phyloP scores from a whole-genome alignment of 2,329 filamentous ascomycete species.

The Fusarium virguliforme region DNA sequence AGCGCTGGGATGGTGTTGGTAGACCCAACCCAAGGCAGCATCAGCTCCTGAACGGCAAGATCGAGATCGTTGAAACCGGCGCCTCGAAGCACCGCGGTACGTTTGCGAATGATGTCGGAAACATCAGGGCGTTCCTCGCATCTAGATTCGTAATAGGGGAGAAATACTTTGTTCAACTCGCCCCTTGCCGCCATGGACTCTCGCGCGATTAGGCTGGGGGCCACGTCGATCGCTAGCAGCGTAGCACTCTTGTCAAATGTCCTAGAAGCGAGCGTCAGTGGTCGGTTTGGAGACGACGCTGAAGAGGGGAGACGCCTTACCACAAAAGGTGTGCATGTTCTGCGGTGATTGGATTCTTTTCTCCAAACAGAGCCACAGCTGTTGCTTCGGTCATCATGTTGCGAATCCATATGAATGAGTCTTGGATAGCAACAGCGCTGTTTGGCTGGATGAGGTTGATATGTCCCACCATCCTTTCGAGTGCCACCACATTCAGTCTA shows the following conservation, averaged over 20 bases:
- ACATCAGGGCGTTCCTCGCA: constrained; percentile 48
- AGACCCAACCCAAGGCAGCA: constrained; percentile 53
- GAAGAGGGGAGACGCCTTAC: constrained; percentile 37
- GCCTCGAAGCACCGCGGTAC: constrained; percentile 50
- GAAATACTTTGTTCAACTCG: constrained; percentile 51
- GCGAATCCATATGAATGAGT: constrained; percentile 59
- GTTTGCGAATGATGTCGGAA: constrained; percentile 51
- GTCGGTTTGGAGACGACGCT: background rate
- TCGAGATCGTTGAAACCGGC: constrained; percentile 51
- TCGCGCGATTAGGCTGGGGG: constrained; percentile 5
- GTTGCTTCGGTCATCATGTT: constrained; percentile 58
- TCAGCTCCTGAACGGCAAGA: constrained; percentile 52
- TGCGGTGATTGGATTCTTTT: constrained; percentile 57
- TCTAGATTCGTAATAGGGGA: constrained; percentile 51
- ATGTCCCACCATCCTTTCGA: background rate
- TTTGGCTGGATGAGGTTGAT: constrained; percentile 22
- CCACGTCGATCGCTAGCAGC: constrained; percentile 21
- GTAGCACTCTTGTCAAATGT: constrained; percentile 20
- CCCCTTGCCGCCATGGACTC: constrained; percentile 40
- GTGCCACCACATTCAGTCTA: constrained; percentile 17
- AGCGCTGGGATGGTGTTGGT: constrained; percentile 58
- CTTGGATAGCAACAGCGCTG: constrained; percentile 38
- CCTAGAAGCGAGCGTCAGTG: background rate
- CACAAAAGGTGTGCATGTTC: constrained; percentile 57
- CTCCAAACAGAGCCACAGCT: constrained; percentile 60